Base-by-base conservation (phyloP, 2,329 filamentous ascomycete genomes). In the Scedosporium apiospermum region DNA sequence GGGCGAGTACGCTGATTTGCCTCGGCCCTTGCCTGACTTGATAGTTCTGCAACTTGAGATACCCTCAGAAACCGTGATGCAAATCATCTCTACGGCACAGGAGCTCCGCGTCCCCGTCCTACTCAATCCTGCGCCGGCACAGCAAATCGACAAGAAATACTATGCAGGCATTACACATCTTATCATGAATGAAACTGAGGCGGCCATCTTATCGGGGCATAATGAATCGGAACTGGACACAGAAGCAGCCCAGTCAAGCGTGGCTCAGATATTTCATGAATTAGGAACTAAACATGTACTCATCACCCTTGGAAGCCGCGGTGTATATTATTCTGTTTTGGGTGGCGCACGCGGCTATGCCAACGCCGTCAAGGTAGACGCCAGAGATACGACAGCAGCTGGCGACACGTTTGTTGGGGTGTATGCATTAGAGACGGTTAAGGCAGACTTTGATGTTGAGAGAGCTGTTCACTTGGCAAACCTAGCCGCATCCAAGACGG, bases 361-460 rank as follows among this genome's bases (percentile, higher is more conserved):
- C 4, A 73, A 77, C 2, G 91, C 90, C 0, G 80, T 84, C 65
- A 88, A 89, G 73, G 88, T 91, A 3, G 75, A 73, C 18, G 93
- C 98, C 1, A 85, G 97, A 4, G 93, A 98, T 73, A 98, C 93
- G 1, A 98, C 95, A 6, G 93, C 89, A 1, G 95, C 95, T 4
- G 93, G 93, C 0, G 93, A 98, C 73, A 97, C 93, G 0, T 97
- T 97, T 76, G 90, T 96, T 4, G 93, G 95, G 1, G 89, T 86
- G 23, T 96, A 96, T 72, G 89, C 91, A 2, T 84, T 95, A 27
- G 84, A 86, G 63, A 82, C 88, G 34, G 90, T 90, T 44, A 80
- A 71, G 60, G 71, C 71, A 63, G 65, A 63, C 10, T 82, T 85
- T 63, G 79, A 82, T 63, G 80, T 89, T 57, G 82, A 82, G 64